Evolutionary conservation across 192 early-diverging fungal species (phyloP), one percentile per base, ranked within the genome.

Genomic region (Podila epicladia): DNA sequence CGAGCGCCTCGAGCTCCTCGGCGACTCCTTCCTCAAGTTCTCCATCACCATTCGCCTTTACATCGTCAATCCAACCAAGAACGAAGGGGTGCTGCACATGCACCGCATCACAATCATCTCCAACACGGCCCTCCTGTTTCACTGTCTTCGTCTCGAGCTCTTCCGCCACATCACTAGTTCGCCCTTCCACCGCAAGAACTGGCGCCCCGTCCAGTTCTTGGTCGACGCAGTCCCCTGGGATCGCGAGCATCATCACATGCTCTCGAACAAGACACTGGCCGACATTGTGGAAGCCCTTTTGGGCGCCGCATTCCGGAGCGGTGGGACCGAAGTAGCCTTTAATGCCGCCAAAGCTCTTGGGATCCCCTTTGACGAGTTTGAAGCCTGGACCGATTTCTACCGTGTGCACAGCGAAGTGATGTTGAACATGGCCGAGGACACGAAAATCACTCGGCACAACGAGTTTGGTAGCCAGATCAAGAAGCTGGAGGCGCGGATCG

Each of bases 21-120:
- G 97, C 5, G 97, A 98, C 71, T 91, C 96, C 28, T 93, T 95
- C 51, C 85, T 98, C 26, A 98, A 98, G 74, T 87, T 93, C 58
- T 82, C 92, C 2, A 82, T 87, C 4, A 92, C 92, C 0, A 85
- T 94, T 29, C 89, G 92, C 65, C 80, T 97, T 32, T 98, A 93
- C 82, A 93, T 93, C 41, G 71, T 86, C 22, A 88, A 92, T 62
- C 95, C 95, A 0, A 77, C 85, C 20, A 88, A 85, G 20, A 87
- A 95, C 69, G 97, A 98, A 82, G 95, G 95, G 0, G 87, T 91
- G 64, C 80, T 98, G 19, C 93, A 93, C n/a, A 80, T 72, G 29
- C 86, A 87, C 12, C 92, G 97, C 59, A 88, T 89, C 24, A 71
- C 73, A 3, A 87, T 95, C 33, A 92, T 98, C 53, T 92, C 89